Evolutionary conservation across 2,329 filamentous ascomycete genomes (phyloP), one percentile per base, ranked within the genome.

Genomic region (Apiospora phragmitis): DNA sequence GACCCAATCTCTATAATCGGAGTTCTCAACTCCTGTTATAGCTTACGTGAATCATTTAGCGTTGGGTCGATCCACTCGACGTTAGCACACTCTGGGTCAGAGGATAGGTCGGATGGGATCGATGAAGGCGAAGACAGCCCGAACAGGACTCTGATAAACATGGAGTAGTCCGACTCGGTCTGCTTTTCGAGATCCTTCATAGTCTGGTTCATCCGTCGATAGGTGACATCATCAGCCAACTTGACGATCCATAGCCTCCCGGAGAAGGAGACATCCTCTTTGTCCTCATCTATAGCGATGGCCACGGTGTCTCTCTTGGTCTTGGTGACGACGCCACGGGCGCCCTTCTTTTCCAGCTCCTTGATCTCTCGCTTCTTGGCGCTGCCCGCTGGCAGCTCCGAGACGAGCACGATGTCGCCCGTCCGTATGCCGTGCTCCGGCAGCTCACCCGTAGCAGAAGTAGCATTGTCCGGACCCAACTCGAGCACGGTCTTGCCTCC

Each of bases 401-500:
- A 87, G 47, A 95, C 87, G 1, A 92, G 85, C 29, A 95, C 92
- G 71, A 96, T 93, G 80, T 96, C 94, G 1, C 94, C 94, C 0
- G 89, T 87, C 2, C 93, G 86, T 68, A 96, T 83, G 35, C 92
- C 93, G 83, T 95, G 93, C 78, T 94, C 91, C 1, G 91, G 91
- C 26, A 95, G 83, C 73, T 90, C 89, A 0, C 84, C 81, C 26
- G 77, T 70, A 18, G 74, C 73, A 38, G 72, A 86, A 1, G 92
- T 88, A 0, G 94, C 93, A n/a, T 89, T 83, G 77, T 98, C 95
- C 0, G 90, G 85, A 21, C 84, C 83, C 1, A 99, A 89, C 80
- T 98, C 95, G 4, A 98, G 84, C 1, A 99, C 92, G 0, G 93
- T 94, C 74, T 94, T 93, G n/a, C 96, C 96, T 21, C 95, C 96